Base-by-base conservation (phyloP, 1,284 basidiomycete species). In the Sanghuangporus weigelae region DNA sequence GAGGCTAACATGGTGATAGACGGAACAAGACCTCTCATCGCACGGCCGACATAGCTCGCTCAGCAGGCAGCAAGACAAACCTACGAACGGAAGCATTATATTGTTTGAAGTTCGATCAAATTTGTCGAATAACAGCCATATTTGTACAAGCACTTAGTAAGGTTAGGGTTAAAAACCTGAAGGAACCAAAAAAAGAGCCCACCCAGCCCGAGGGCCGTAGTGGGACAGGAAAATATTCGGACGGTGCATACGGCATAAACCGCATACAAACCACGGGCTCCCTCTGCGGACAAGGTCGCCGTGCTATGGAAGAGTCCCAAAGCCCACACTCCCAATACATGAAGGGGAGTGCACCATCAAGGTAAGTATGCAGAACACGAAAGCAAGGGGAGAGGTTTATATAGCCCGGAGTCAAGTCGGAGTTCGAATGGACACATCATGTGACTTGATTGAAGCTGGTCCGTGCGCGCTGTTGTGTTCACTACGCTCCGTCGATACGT, bases 301-400 rank as follows among this genome's bases (percentile, higher is more conserved):
- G 72, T 73, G 72, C 72, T 72, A 73, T 73, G 72, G 68, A 66
- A 69, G 67, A 66, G 60, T 67, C 68, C 68, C 66, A 68, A 64
- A 48, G 69, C 70, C 70, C 70, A 71, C 68, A 69, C 48, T 59
- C 70, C 71, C 71, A 66, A 69, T 68, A 66, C 65, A 38, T 70
- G 71, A 77, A 76, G 73, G 75, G 68, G 71, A 68, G 62, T 71
- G 69, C 74, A 73, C 76, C 75, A 73, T 76, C 76, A 77, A 77
- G 77, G 77, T 78, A 78, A 78, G 75, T 79, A 79, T 79, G 76
- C 71, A 42, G 61, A 46, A n/a, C 16, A 16, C n/a, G 6, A n/a
- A n/a, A 6, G 7, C 44, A 2, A 16, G 21, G 40, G 16, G 12
- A 7, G 7, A 7, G 7, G 16, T 46, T 46, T 46, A 46, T 46